These are phyloP conservation scores for Ampelocalamus luodianensis DNA, from an alignment of 176 grass and related monocot species.

Conservation along the genomic window DNA sequence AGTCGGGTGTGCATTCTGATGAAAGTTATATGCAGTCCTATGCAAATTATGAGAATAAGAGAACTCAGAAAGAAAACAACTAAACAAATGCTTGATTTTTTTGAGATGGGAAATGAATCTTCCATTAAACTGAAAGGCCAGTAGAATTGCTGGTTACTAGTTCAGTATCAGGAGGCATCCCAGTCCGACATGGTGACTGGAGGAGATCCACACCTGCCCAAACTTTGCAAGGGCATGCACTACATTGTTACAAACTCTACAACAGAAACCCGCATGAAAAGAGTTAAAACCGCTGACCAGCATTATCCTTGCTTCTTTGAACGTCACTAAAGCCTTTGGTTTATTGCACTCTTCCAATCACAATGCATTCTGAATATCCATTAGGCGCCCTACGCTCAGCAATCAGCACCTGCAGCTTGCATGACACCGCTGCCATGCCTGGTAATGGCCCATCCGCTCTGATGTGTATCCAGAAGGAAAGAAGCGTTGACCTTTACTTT, in stretches of 20 bases:
- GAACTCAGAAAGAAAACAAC: no score
- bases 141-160: no score
- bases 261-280: neutral
- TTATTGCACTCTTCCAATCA: neutral
- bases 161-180: no score
- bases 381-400: neutral
- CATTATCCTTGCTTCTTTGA: slow-evolving; percentile 8
- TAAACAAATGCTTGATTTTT: no score
- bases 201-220: neutral
- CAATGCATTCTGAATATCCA: neutral
- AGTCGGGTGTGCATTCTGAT: no score
- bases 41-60: no score
- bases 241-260: neutral
- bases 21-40: no score
- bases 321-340: neutral
- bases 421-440: neutral
- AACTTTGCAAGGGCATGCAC: no score
- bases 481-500: neutral
- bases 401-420: neutral
- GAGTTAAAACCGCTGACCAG: neutral
- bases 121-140: no score
- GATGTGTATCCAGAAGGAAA: neutral
- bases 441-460: neutral
- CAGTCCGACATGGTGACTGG: no score
- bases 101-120: no score